phyloP scores from a whole-genome alignment of 805 yeast genomes.

The Ogataea naganishii region DNA sequence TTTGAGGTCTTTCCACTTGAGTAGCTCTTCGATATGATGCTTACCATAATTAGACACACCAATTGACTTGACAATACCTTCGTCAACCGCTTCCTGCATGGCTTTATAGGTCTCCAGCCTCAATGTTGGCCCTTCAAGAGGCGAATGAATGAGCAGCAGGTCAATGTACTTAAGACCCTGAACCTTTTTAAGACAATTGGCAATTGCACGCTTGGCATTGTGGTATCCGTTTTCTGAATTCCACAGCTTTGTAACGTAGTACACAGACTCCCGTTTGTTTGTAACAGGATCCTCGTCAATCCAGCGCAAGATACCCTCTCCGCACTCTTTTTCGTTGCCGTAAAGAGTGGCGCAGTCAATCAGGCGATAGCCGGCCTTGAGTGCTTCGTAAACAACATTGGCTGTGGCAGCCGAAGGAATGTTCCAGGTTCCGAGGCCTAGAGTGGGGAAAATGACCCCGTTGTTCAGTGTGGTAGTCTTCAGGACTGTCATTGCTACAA shows the following conservation, averaged over 20 bases:
- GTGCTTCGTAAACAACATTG: slow-evolving; percentile 32
- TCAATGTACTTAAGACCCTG: slow-evolving; percentile 60
- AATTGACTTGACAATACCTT: slow-evolving; percentile 51
- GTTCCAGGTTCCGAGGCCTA: slow-evolving; percentile 45
- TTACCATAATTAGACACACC: slow-evolving; percentile 75
- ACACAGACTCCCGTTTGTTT: slow-evolving; percentile 41
- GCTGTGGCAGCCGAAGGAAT: slow-evolving; percentile 25
- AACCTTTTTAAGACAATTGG: slow-evolving; percentile 43
- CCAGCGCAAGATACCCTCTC: slow-evolving; percentile 36
- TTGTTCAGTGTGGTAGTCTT: slow-evolving; percentile 35
- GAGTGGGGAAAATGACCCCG: slow-evolving; percentile 40
- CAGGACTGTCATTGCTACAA: too few relatives aligned
- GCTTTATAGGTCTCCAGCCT: slow-evolving; percentile 64
- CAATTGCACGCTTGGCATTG: slow-evolving; percentile 49
- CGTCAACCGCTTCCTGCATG: slow-evolving; percentile 61
- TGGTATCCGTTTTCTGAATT: slow-evolving; percentile 53
- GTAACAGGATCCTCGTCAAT: slow-evolving; percentile 25
- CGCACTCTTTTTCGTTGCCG: slow-evolving; percentile 40
- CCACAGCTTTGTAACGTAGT: slow-evolving; percentile 71
- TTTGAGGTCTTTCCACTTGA: slow-evolving; percentile 44
- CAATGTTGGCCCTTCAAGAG: slow-evolving; percentile 34
- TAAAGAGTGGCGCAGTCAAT: slow-evolving; percentile 42
- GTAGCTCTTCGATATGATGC: slow-evolving; percentile 50
- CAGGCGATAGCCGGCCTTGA: slow-evolving; percentile 34
- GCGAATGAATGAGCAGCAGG: slow-evolving; percentile 59